A percentile compares a stretch with the other conserved stretches of the same genome.
Evolutionary conservation across 2,329 filamentous ascomycete species (phyloP).

Genomic region (Leptodontidium sp.): DNA sequence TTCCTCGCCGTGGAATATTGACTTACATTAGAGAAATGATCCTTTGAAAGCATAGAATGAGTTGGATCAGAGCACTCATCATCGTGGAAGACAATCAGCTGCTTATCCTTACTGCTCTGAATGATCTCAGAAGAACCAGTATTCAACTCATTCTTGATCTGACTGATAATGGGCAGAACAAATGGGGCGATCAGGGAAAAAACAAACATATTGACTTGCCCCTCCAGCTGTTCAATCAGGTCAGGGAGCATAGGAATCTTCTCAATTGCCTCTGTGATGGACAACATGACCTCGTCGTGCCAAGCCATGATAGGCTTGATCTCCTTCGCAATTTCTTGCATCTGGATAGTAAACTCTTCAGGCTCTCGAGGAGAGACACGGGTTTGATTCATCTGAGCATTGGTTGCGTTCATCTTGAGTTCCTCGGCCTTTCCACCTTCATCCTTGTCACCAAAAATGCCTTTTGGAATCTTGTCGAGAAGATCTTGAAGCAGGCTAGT

Average conservation of each 20-base stretch:
- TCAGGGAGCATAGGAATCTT: slow-evolving; percentile 86
- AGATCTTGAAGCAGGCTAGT: slow-evolving; percentile 81
- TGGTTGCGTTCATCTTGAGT: slow-evolving; percentile 77
- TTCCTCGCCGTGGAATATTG: no score
- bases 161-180: slow-evolving; percentile 82
- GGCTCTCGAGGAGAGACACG: slow-evolving; percentile 79
- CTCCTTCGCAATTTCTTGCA: slow-evolving; percentile 76
- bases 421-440: slow-evolving; percentile 80
- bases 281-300: slow-evolving; percentile 87
- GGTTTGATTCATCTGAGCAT: slow-evolving; percentile 78
- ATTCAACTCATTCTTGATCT: slow-evolving; percentile 86
- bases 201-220: slow-evolving; percentile 88
- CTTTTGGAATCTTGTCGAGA: slow-evolving; percentile 81
- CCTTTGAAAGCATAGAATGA: slow-evolving; percentile 95
- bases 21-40: slow-evolving; percentile 73
- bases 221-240: slow-evolving; percentile 84
- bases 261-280: slow-evolving; percentile 79
- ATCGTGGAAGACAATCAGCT: slow-evolving; percentile 86
- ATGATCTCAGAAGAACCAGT: slow-evolving; percentile 90
- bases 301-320: slow-evolving; percentile 91
- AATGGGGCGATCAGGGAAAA: slow-evolving; percentile 93
- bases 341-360: slow-evolving; percentile 83
- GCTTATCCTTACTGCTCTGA: slow-evolving; percentile 81
- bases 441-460: slow-evolving; percentile 79
- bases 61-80: slow-evolving; percentile 82